Evolutionary conservation across 371 early-diverging fungal genomes (phyloP), one percentile per base, ranked within the genome.

Genomic region (Rhizopus sp.): DNA sequence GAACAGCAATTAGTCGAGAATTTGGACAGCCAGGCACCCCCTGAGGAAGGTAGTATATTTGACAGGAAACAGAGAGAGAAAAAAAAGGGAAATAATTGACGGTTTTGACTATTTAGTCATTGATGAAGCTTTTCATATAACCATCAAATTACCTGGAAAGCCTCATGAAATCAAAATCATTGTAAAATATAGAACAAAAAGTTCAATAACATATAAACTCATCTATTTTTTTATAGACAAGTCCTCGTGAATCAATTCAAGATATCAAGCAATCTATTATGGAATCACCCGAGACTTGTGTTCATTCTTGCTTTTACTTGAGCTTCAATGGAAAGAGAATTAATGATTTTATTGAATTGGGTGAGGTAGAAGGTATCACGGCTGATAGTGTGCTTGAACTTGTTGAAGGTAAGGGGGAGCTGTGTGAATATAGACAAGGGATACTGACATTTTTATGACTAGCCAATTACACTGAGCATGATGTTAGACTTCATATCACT

Each of bases 241-340:
- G 85, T 51, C 81, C 89, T 55, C 83, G 83, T 50, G 93, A 90
- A 64, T 81, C 89, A 7, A 79, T 95, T 50, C 89, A 87, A 58
- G 96, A 95, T 64, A 81, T 97, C 50, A 93, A 91, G 63, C 92
- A 93, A 60, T 85, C 85, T 23, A 81, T 97, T 56, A 87, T 89
- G 63, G 96, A 97, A 65, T 88, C 89, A 0, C 89, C 92, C 15
- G 90, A 91, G 49, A 88, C 91, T 2, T 88, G 90, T 59, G 88
- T 87, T 45, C 86, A 91, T 75, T 92, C 95, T 13, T 95, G 96
- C 77, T 97, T 97, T 72, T 89, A 88, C 56, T 75, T 97, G 17
- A 67, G 86, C 12, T 86, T 80, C 61, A 81, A 91, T 12, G 93
- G 90, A 29, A 63, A 69, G 55, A 77, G 85, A 46, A 61, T 95